These are phyloP conservation scores for Curvularia sp. DNA, from an alignment of 2,329 filamentous ascomycete genomes.

Conservation along the genomic window DNA sequence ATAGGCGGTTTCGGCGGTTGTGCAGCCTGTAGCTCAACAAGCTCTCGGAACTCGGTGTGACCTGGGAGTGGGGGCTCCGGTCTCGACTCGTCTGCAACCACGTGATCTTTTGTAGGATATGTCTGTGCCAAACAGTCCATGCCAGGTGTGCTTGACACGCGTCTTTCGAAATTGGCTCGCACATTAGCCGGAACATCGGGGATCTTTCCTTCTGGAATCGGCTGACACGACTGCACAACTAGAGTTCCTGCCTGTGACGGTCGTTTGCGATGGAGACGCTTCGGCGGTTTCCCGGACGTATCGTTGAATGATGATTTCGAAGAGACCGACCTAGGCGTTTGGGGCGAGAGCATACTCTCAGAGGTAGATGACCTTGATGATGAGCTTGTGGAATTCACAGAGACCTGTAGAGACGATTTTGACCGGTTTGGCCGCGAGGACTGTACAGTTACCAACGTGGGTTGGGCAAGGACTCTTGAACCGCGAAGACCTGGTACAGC, in stretches of 20 bases:
- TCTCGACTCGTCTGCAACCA: slow-evolving; percentile 19
- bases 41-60: slow-evolving; percentile 21
- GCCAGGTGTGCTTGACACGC: slow-evolving; percentile 44
- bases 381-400: slow-evolving; percentile 16
- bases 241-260: slow-evolving; percentile 39
- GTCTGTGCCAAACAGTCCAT: slow-evolving; percentile 50
- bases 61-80: slow-evolving; percentile 9
- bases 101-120: slow-evolving; percentile 41
- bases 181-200: slow-evolving; percentile 46
- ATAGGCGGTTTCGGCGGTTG: slow-evolving; percentile 32
- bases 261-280: slow-evolving; percentile 43
- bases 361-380: slow-evolving; percentile 18
- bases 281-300: slow-evolving; percentile 26
- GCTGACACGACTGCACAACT: slow-evolving; percentile 43
- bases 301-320: slow-evolving; percentile 33
- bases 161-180: slow-evolving; percentile 47
- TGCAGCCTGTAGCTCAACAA: slow-evolving; percentile 33
- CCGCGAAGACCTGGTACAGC: neutral
- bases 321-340: slow-evolving; percentile 30
- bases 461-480: neutral
- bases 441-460: slow-evolving; percentile 9
- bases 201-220: slow-evolving; percentile 41
- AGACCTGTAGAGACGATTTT: slow-evolving; percentile 22
- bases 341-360: slow-evolving; percentile 27
- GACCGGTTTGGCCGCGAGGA: slow-evolving; percentile 6